Evolutionary conservation across 2,329 filamentous ascomycete genomes (phyloP).

Genomic region (Fusarium sp.): DNA sequence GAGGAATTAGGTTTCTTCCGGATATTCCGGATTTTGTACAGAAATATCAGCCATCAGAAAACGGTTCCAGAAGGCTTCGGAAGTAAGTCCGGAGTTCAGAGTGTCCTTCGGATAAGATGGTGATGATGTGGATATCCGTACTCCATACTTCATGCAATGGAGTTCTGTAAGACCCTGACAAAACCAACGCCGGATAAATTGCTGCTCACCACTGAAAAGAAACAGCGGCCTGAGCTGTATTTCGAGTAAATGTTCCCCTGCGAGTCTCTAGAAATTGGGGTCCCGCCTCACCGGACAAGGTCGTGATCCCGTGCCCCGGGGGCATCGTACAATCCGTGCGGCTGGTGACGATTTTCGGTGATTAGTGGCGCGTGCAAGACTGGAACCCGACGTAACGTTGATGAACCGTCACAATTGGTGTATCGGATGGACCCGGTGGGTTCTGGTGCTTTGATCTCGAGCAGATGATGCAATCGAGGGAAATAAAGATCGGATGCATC

Average conservation of each 20-base stretch:
- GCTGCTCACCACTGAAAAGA: neutral
- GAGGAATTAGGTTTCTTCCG: slow-evolving; percentile 20
- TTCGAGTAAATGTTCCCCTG: slow-evolving; percentile 20
- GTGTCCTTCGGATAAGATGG: slow-evolving; percentile 6
- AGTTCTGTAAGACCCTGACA: slow-evolving; percentile 2
- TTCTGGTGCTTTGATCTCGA: slow-evolving; percentile 1
- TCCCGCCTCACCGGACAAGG: slow-evolving; percentile 24
- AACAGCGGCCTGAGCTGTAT: slow-evolving; percentile 16
- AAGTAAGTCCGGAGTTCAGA: neutral
- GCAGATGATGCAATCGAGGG: slow-evolving; percentile 22
- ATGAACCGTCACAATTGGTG: slow-evolving; percentile 16
- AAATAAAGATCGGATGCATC: slow-evolving; percentile 28
- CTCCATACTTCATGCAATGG: neutral
- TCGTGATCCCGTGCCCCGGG: slow-evolving; percentile 18
- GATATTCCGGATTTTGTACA: slow-evolving; percentile 11
- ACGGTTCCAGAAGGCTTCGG: neutral
- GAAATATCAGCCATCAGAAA: neutral
- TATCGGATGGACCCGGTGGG: slow-evolving; percentile 21
- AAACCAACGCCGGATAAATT: neutral
- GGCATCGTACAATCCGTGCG: slow-evolving; percentile 20
- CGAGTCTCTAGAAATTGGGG: slow-evolving; percentile 3
- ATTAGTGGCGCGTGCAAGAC: slow-evolving; percentile 28
- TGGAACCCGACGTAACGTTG: slow-evolving; percentile 23
- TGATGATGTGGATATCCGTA: slow-evolving; percentile 1
- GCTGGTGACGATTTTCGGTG: slow-evolving; percentile 40